These are phyloP conservation scores for Candida xiaguanensis DNA, from an alignment of 805 yeast species.

Conservation along the genomic window DNA sequence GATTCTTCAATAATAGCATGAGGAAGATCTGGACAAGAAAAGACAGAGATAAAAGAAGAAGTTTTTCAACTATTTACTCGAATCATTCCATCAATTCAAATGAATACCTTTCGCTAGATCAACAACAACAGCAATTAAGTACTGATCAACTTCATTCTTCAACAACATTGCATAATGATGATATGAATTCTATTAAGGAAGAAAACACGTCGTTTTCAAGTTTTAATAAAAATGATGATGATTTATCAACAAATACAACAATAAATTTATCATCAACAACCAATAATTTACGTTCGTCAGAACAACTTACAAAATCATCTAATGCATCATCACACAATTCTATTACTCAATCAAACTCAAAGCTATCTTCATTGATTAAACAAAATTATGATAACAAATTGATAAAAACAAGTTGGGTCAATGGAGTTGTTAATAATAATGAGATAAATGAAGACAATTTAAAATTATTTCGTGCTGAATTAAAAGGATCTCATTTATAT, in stretches of 20 bases:
- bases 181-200: slow-evolving; percentile 1
- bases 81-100: neutral
- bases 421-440: slow-evolving; percentile 31
- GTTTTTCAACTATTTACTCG: slow-evolving; percentile 11
- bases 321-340: neutral
- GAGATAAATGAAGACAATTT: slow-evolving; percentile 31
- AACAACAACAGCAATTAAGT: neutral
- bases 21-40: slow-evolving; percentile 28
- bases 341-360: neutral
- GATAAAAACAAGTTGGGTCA: slow-evolving; percentile 35
- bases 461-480: slow-evolving; percentile 58
- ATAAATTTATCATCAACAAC: neutral
- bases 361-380: slow-evolving; percentile 13
- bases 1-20: slow-evolving; percentile 11
- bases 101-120: too few species aligned
- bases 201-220: neutral
- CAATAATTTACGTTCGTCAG: neutral
- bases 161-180: slow-evolving; percentile 6
- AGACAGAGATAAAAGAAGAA: slow-evolving; percentile 23
- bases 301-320: neutral
- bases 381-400: slow-evolving; percentile 30
- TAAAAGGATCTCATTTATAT: slow-evolving; percentile 63
- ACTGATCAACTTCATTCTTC: neutral
- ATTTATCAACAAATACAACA: neutral
- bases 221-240: neutral